These are phyloP conservation scores for Aspergillus felis DNA, from an alignment of 2,329 filamentous ascomycete genomes.

Conservation along the genomic window DNA sequence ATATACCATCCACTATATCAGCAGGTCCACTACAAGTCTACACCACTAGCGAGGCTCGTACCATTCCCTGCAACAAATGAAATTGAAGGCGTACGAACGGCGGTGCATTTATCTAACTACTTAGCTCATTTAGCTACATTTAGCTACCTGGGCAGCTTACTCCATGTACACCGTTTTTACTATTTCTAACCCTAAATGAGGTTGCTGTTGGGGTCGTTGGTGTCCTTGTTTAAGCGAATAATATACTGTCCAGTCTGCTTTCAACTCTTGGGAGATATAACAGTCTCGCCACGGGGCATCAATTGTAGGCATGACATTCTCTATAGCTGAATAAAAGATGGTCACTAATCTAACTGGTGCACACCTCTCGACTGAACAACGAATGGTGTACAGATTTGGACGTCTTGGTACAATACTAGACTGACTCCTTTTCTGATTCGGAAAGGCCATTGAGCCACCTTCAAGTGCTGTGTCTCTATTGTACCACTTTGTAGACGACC, in stretches of 20 bases:
- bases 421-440: slow-evolving; percentile 1
- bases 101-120: neutral
- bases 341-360: neutral
- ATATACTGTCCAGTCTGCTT: neutral
- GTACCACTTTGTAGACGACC: neutral
- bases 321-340: neutral
- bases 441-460: neutral
- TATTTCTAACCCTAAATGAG: neutral
- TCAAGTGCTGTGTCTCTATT: neutral
- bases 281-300: neutral
- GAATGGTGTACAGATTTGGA: neutral
- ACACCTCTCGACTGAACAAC: neutral
- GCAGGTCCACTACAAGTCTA: neutral
- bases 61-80: neutral
- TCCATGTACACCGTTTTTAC: neutral
- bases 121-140: neutral
- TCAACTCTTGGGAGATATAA: neutral
- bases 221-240: neutral
- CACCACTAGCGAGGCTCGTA: neutral
- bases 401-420: neutral
- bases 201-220: neutral
- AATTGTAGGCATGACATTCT: neutral
- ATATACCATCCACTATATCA: neutral
- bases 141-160: neutral
- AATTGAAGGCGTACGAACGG: neutral